Evolutionary conservation across 371 early-diverging fungal genomes (phyloP).

Genomic region (Mortierella sp.): DNA sequence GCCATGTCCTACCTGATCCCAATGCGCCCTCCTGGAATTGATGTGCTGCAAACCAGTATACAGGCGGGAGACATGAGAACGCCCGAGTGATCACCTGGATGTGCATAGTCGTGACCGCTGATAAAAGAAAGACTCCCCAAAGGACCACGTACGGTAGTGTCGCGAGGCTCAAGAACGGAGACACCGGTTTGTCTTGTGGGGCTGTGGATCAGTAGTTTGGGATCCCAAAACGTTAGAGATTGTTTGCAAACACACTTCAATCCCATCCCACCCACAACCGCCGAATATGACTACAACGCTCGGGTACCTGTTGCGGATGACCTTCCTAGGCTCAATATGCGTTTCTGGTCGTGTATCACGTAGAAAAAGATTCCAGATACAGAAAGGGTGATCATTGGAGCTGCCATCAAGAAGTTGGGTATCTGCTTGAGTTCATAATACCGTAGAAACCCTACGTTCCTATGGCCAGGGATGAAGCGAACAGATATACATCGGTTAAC

Average conservation of each 20-base stretch:
- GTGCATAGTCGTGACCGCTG: conserved; percentile 81
- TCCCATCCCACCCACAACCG: too few species aligned
- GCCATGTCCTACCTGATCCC: conserved; percentile 47
- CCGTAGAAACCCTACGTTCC: conserved; percentile 84
- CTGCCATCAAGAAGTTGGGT: conserved; percentile 90
- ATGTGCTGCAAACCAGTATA: conserved; percentile 86
- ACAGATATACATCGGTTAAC: neutral
- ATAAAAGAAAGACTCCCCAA: conserved; percentile 71
- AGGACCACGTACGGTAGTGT: conserved; percentile 75
- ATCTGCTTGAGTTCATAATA: conserved; percentile 87
- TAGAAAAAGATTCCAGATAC: conserved; percentile 68
- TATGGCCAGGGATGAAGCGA: conserved; percentile 22
- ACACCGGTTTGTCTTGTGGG: neutral
- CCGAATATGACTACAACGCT: too few species aligned
- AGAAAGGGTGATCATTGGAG: conserved; percentile 80
- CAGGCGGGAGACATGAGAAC: conserved; percentile 81
- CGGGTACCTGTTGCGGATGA: conserved; percentile 16
- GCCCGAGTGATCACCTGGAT: conserved; percentile 92
- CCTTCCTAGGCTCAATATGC: conserved; percentile 67
- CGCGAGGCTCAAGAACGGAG: conserved; percentile 47
- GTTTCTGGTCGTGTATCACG: conserved; percentile 58
- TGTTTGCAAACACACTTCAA: too few species aligned
- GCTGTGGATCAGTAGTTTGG: neutral
- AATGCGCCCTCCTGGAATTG: conserved; percentile 32
- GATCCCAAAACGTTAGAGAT: too few species aligned